A percentile compares a stretch with the other conserved stretches of the same genome.
phyloP scores from a whole-genome alignment of 768 basidiomycete species.

The Boletus tomentosulus region DNA sequence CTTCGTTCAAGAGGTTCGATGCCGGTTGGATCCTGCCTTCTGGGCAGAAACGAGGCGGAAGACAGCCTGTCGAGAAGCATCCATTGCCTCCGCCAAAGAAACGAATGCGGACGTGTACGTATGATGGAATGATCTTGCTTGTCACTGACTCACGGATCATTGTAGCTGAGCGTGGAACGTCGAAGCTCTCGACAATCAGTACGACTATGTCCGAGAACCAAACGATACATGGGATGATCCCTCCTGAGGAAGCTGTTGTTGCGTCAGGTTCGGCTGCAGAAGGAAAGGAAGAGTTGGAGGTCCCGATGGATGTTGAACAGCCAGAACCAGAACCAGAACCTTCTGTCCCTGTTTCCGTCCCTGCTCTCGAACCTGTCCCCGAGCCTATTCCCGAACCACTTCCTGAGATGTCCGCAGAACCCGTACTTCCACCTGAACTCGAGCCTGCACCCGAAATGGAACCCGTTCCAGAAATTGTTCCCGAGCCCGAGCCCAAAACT shows the following conservation, averaged over 20 bases:
- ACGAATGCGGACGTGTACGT: slow-evolving; percentile 44
- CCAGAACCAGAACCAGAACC: slow-evolving; percentile 4
- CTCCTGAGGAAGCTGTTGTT: slow-evolving; percentile 24
- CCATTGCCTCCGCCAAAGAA: slow-evolving; percentile 52
- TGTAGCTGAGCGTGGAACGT: slow-evolving; percentile 33
- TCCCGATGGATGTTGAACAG: slow-evolving; percentile 14
- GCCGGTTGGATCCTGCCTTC: slow-evolving; percentile 83
- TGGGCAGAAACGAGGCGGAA: slow-evolving; percentile 62
- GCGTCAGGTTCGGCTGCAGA: slow-evolving; percentile 22
- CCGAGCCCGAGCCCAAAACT: neutral
- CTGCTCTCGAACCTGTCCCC: neutral
- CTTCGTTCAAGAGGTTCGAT: slow-evolving; percentile 80
- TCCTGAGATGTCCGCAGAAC: neutral
- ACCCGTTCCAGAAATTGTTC: neutral
- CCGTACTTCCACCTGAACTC: neutral
- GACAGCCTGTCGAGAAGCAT: slow-evolving; percentile 44
- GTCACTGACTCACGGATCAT: neutral
- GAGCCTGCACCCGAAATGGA: neutral
- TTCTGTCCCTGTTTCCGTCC: neutral
- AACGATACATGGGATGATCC: slow-evolving; percentile 27
- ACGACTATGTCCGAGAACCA: slow-evolving; percentile 46
- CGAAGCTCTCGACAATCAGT: slow-evolving; percentile 45
- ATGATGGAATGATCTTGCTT: neutral
- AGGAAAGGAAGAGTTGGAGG: slow-evolving; percentile 15
- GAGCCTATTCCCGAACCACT: slow-evolving; percentile 2